Conservation (phyloP, 139 green algal genomes). For the Coelastrella sp. region DNA sequence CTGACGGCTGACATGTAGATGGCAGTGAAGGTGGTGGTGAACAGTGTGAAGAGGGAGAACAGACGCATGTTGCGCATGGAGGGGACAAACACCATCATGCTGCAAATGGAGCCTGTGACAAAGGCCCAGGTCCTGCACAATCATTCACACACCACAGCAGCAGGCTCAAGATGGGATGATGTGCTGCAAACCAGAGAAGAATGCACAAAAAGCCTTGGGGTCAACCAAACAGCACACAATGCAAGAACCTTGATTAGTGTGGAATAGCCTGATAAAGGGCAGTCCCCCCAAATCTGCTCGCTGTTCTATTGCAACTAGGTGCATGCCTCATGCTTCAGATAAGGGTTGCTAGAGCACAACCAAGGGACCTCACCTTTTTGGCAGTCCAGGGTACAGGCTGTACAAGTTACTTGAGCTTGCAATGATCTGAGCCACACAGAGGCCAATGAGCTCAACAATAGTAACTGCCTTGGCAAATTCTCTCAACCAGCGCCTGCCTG, state of each 20-base stretch:
- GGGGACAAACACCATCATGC: conserved; percentile 33
- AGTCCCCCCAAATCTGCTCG: too few relatives aligned
- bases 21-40: conserved; percentile 33
- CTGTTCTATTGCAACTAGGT: too few relatives aligned
- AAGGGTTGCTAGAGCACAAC: too few relatives aligned
- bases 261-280: too few relatives aligned
- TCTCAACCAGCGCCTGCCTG: background rate
- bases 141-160: too few relatives aligned
- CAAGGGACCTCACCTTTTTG: conserved; percentile 9
- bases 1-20: conserved; percentile 19
- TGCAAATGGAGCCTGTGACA: background rate
- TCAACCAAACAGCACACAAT: too few relatives aligned
- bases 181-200: too few relatives aligned
- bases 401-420: conserved; percentile 25
- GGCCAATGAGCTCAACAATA: conserved; percentile 35
- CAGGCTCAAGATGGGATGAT: too few relatives aligned
- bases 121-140: conserved; percentile 28
- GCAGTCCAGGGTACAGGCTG: background rate
- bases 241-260: too few relatives aligned
- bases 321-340: too few relatives aligned
- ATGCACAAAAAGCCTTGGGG: too few relatives aligned
- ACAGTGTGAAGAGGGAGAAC: conserved; percentile 27
- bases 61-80: conserved; percentile 43
- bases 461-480: conserved; percentile 27
- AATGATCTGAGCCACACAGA: conserved; percentile 34